Evolutionary conservation across 192 early-diverging fungal genomes (phyloP).

Genomic region (Kappamyces sp.): DNA sequence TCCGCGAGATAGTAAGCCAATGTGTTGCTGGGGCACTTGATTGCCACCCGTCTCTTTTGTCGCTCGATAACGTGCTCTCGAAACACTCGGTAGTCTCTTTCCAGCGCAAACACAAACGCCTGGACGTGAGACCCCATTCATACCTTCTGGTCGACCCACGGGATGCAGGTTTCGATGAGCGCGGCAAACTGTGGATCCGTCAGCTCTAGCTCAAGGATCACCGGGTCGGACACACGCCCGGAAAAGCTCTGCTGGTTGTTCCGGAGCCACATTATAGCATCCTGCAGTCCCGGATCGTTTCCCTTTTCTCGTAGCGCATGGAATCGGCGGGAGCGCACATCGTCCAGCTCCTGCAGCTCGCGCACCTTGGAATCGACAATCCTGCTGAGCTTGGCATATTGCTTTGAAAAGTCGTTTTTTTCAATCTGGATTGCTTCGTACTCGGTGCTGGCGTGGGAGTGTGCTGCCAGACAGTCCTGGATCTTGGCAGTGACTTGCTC

Average conservation of each 20-base stretch:
- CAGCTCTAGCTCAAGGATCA: constrained; percentile 65
- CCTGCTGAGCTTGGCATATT: background rate
- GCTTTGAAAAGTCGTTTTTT: background rate
- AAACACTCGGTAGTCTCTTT: constrained; percentile 71
- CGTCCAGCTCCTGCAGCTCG: constrained; percentile 32
- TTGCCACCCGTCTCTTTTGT: constrained; percentile 36
- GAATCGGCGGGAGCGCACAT: constrained; percentile 48
- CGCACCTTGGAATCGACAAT: constrained; percentile 9
- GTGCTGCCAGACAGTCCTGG: no score
- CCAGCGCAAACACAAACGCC: constrained; percentile 72
- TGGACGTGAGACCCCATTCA: constrained; percentile 19
- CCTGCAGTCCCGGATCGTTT: constrained; percentile 43
- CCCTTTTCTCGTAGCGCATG: constrained; percentile 34
- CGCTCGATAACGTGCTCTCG: constrained; percentile 60
- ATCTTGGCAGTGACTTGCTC: no score
- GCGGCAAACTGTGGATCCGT: constrained; percentile 54
- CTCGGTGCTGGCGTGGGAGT: background rate
- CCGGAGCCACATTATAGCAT: constrained; percentile 65
- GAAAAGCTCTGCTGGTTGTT: constrained; percentile 57
- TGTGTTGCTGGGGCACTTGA: background rate
- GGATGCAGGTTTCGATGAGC: constrained; percentile 58
- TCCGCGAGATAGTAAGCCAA: constrained; percentile 7
- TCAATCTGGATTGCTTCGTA: background rate
- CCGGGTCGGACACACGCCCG: constrained; percentile 66
- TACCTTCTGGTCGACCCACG: constrained; percentile 43